These are phyloP conservation scores for Ustilago trichophora DNA, from an alignment of 1,284 basidiomycete genomes.

Conservation along the genomic window DNA sequence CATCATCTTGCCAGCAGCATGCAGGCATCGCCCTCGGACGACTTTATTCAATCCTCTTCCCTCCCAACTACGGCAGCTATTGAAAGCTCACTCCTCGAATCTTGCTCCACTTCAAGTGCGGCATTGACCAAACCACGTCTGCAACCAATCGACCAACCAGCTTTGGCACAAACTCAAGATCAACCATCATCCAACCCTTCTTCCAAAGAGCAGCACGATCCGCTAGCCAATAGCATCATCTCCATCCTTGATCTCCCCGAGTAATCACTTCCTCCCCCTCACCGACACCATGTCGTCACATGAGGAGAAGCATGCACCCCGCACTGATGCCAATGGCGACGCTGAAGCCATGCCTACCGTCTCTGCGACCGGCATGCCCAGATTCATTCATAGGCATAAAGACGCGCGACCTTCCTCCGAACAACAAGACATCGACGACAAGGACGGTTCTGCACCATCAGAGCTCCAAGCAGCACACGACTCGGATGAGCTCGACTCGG, in stretches of 20 bases:
- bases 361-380: slow-evolving; percentile 55
- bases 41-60: no score
- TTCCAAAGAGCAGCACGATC: slow-evolving; percentile 5
- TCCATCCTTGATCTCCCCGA: slow-evolving; percentile 13
- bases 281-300: slow-evolving; percentile 10
- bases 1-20: slow-evolving; percentile 4
- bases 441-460: slow-evolving; percentile 17
- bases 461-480: slow-evolving; percentile 16
- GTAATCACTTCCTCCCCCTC: no score
- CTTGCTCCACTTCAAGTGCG: no score
- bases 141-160: slow-evolving; percentile 17
- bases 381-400: slow-evolving; percentile 45
- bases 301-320: slow-evolving; percentile 22
- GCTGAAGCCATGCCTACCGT: slow-evolving; percentile 46
- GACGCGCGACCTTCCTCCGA: slow-evolving; percentile 17
- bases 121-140: slow-evolving; percentile 6
- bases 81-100: no score
- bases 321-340: slow-evolving; percentile 9
- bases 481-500: slow-evolving; percentile 5
- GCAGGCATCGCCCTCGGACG: slow-evolving; percentile 3
- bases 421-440: slow-evolving; percentile 27
- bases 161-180: no score
- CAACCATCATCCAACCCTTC: no score
- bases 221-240: slow-evolving; percentile 26
- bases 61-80: no score